A percentile compares a stretch with the other conserved stretches of the same genome.
These are phyloP conservation scores for Polychytrium aggregatum DNA, from an alignment of 192 early-diverging fungal species.

Conservation along the genomic window DNA sequence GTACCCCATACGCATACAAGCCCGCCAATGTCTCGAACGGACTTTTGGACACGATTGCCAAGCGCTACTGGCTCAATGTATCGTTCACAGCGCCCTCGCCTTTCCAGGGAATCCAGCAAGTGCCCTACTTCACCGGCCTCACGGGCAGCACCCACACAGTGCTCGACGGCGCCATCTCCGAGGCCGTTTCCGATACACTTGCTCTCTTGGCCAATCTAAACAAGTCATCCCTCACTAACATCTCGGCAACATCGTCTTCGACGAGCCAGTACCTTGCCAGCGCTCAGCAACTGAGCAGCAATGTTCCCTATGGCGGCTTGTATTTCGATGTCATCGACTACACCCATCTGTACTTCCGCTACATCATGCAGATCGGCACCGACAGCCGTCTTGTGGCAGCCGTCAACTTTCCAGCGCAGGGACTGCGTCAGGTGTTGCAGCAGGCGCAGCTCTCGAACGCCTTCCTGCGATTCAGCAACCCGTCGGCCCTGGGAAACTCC, in stretches of 20 bases:
- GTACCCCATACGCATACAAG: no score
- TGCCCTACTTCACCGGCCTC: conserved; percentile 9
- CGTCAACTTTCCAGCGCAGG: conserved; percentile 37
- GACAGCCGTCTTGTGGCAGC: conserved; percentile 35
- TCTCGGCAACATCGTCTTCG: neutral
- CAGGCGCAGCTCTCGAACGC: conserved; percentile 29
- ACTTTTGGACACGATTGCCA: conserved; percentile 7
- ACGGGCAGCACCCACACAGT: neutral
- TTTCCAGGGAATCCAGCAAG: conserved; percentile 2
- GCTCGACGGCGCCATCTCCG: conserved; percentile 2
- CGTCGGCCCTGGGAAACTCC: conserved; percentile 11
- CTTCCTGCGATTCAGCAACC: conserved; percentile 17
- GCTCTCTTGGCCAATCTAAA: conserved; percentile 7
- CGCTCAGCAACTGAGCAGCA: conserved; percentile 6
- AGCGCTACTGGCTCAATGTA: conserved; percentile 9
- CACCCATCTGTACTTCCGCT: conserved; percentile 6
- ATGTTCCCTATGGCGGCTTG: conserved; percentile 33
- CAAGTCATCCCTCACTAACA: conserved; percentile 3
- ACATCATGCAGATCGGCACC: conserved; percentile 15
- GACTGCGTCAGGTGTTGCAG: conserved; percentile 35
- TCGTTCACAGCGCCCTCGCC: neutral
- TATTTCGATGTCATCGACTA: conserved; percentile 15
- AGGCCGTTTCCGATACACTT: neutral
- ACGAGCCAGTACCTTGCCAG: conserved; percentile 4
- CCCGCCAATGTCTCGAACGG: neutral